Evolutionary conservation across 495 filamentous ascomycete genomes (phyloP), one percentile per base, ranked within the genome.

Genomic region (Penicillium riverlandense): DNA sequence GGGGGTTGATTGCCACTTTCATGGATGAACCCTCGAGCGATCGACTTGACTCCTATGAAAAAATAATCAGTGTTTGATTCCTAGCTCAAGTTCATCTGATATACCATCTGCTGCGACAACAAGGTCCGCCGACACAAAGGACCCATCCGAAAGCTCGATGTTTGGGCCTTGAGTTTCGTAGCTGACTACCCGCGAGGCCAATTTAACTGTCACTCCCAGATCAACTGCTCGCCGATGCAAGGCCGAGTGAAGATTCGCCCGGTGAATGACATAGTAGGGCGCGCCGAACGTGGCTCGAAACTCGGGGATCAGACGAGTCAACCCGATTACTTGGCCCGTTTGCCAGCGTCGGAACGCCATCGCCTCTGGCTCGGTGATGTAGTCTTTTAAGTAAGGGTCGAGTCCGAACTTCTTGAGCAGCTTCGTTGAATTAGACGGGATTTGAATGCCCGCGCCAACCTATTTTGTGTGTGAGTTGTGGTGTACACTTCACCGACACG

Each of bases 401-500:
- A 74, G 51, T 0, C 69, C 70, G 43, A 60, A 57, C 29, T 49
- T 54, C 14, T 53, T 27, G 9, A 79, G 61, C 11, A 79, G 61
- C 0, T 64, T 62, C 3, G 65, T 58, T 6, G 67, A 65, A 40
- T 80, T 80, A 4, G 77, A 70, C 8, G 74, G 69, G 35, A 79
- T 67, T 41, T 80, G 77, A 43, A 79, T 77, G 11, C 77, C 77
- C 3, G 76, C 77, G 2, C 77, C 77, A 30, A 72, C 76, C 53
- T 77, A 11, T 35, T 35, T 33, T 12, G 16, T 12, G 16, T 7
- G 11, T 35, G 11, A 22, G 27, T 34, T 22, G 30, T 33, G 13
- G 29, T 30, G n/a, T 35, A 36, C 42, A 27, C 45, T 32, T 48
- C 7, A 34, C 22, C 22, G 22, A 22, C 22, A 22, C 22, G 22